Evolutionary conservation across 2,329 filamentous ascomycete genomes (phyloP).

Genomic region (Fusarium verticillioides): DNA sequence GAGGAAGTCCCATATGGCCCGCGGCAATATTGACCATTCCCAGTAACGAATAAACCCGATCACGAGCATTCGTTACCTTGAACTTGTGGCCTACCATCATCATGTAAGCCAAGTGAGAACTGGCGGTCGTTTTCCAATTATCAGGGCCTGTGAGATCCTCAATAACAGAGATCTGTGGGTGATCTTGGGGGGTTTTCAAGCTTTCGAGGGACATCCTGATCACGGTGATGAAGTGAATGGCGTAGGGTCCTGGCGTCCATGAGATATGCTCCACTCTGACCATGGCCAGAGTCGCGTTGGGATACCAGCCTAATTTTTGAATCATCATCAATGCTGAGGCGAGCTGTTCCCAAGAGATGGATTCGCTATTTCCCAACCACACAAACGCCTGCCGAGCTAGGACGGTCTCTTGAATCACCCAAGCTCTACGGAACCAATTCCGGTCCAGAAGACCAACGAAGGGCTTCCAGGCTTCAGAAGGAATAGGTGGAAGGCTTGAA

Average conservation of each 20-base stretch:
- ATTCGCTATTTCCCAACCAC: neutral
- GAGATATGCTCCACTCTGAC: neutral
- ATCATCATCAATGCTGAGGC: neutral
- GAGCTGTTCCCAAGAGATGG: neutral
- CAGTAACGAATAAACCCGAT: neutral
- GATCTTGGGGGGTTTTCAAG: accelerated
- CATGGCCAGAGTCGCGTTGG: neutral
- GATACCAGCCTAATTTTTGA: neutral
- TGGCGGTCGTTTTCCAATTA: neutral
- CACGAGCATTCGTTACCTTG: neutral
- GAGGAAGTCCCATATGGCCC: neutral
- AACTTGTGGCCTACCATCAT: neutral
- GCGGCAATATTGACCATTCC: neutral
- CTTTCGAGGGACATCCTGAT: neutral
- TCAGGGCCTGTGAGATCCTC: neutral
- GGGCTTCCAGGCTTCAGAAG: neutral
- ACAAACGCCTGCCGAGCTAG: neutral
- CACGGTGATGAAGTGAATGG: neutral
- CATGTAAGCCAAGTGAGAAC: neutral
- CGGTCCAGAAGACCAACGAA: neutral
- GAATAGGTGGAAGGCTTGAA: neutral
- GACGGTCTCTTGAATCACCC: neutral
- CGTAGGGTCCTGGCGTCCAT: neutral
- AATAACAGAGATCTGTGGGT: neutral
- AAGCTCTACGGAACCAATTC: neutral